Base-by-base conservation (phyloP, 345 rosid genomes). In the Salix arbutifolia region DNA sequence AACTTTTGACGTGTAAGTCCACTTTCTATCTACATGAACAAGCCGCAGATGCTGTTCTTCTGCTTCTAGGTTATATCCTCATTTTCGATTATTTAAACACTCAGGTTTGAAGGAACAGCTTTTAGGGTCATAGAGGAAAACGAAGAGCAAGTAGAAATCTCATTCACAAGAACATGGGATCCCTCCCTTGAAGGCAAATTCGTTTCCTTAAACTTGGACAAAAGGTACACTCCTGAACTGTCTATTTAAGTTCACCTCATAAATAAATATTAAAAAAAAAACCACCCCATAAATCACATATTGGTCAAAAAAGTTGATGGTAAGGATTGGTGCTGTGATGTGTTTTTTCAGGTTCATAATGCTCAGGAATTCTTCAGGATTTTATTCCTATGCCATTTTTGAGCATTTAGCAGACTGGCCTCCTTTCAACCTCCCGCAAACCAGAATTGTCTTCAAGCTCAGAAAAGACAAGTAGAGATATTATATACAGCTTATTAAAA, bases 371-470 rank as follows among this genome's bases (percentile, higher is more conserved):
- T 87, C 86, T 31, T 91, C 94, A 0, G 98, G 98, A 12, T 94
- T 94, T 86, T 94, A 94, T 77, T 83, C 91, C 9, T 92, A 92
- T 42, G 94, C 92, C 73, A 87, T 89, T 46, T 93, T 85, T 37
- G 97, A 92, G 86, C 89, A 91, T 81, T 70, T 80, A 77, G 67
- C 76, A 75, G 92, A 93, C 65, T 95, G 95, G 95, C 97, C 99
- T 2, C 91, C 90, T 70, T 92, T 91, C 79, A 89, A 83, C 83
- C 85, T 93, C 13, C 94, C 90, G 60, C 90, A 91, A 71, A 87
- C 91, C 50, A 88, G 99, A 78, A 78, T 95, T 31, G 92, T 87
- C 8, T 89, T 93, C 87, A 88, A 91, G 86, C 93, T 92, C 69
- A 84, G 89, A 74, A 84, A 94, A 82, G 93, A 94, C 83, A 89